These are phyloP conservation scores for Arachnomyces sp. DNA, from an alignment of 2,329 filamentous ascomycete genomes.

Conservation along the genomic window DNA sequence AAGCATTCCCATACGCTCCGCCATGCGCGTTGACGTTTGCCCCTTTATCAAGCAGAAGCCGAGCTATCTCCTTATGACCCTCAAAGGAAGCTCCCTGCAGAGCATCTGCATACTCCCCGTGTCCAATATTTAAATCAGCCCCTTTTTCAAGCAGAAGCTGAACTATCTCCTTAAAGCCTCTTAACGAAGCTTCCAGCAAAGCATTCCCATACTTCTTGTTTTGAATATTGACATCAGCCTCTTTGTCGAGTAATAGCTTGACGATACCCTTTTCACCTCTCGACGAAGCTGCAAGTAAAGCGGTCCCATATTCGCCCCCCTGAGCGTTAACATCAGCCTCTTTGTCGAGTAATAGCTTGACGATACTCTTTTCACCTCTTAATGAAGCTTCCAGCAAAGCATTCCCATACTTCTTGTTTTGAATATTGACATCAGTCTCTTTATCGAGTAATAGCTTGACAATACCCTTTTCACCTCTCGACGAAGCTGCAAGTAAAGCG, in stretches of 20 bases:
- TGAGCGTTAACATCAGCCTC: background rate
- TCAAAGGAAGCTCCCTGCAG: too few species aligned
- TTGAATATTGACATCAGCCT: slow-evolving; percentile 14
- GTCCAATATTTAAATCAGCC: background rate
- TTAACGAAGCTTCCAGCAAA: slow-evolving; percentile 1
- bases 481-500: slow-evolving; percentile 12
- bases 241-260: slow-evolving; percentile 9
- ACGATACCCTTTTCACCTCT: slow-evolving; percentile 7
- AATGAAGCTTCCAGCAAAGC: background rate
- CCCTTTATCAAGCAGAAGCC: background rate
- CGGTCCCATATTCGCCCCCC: slow-evolving; percentile 5
- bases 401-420: background rate
- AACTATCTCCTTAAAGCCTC: slow-evolving; percentile 1
- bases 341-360: slow-evolving; percentile 1
- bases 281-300: slow-evolving; percentile 12
- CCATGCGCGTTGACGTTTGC: too few species aligned
- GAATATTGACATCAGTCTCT: slow-evolving; percentile 4
- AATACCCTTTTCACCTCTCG: slow-evolving; percentile 4
- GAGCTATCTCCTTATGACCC: slow-evolving; percentile 5
- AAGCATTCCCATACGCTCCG: background rate
- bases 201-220: background rate
- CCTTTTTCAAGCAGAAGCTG: slow-evolving; percentile 2
- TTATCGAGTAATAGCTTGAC: slow-evolving; percentile 10
- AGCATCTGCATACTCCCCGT: too few species aligned
- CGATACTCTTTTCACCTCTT: background rate